Percentiles rank a stretch among this genome's conserved stretches.
phyloP scores from a whole-genome alignment of 129 eudicot species.

The Helichrysum umbraculigerum region DNA sequence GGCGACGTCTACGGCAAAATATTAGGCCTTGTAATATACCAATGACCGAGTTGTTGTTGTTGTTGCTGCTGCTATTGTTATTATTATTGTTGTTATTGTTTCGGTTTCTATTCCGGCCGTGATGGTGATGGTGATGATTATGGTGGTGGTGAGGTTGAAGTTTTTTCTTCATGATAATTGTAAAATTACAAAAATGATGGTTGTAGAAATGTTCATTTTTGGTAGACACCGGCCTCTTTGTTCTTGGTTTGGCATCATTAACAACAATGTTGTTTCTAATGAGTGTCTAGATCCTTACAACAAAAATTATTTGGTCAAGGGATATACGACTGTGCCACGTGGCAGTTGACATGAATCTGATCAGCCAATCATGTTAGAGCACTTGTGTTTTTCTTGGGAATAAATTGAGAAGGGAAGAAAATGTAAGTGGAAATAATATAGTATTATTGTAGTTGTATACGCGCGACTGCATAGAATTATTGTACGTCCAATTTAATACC shows the following conservation, averaged over 20 bases:
- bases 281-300: not conserved
- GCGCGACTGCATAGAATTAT: too few relatives aligned
- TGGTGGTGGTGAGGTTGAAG: conserved; percentile 12
- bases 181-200: not conserved
- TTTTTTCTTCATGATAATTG: conserved; percentile 27
- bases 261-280: not conserved
- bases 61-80: not conserved
- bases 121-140: not conserved
- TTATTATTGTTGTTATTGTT: conserved; percentile 3
- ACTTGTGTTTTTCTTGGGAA: too few relatives aligned
- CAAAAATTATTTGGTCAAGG: not conserved
- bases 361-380: not conserved
- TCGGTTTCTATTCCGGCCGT: conserved; percentile 17
- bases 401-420: too few relatives aligned
- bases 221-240: not conserved
- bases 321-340: not conserved
- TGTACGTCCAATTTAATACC: too few relatives aligned
- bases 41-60: not conserved
- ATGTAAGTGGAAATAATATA: too few relatives aligned
- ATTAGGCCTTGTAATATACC: conserved; percentile 32
- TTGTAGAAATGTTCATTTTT: conserved; percentile 11
- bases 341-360: not conserved
- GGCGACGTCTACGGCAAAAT: conserved; percentile 32
- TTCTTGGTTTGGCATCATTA: conserved; percentile 4
- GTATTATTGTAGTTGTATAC: too few relatives aligned